phyloP scores from a whole-genome alignment of 2,329 filamentous ascomycete genomes.

The Cladophialophora immunda region DNA sequence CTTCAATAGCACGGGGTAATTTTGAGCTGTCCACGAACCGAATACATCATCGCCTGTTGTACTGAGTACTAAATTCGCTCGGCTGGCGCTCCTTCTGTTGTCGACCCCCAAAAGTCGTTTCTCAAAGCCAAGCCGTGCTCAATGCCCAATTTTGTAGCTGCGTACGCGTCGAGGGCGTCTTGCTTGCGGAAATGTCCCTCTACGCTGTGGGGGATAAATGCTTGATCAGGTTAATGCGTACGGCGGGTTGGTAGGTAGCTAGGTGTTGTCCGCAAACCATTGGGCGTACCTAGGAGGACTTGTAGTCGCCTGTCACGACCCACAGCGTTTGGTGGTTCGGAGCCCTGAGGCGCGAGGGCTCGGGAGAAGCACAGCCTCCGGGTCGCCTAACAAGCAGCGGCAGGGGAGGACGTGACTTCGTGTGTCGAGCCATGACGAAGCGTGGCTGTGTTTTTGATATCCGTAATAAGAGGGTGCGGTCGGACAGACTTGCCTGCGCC shows the following conservation, averaged over 20 bases:
- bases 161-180: background rate
- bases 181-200: background rate
- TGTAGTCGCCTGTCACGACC: background rate
- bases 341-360: background rate
- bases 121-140: background rate
- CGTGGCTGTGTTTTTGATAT: constrained; percentile 19
- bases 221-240: background rate
- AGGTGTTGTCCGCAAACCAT: no score
- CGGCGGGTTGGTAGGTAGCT: background rate
- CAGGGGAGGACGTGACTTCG: background rate
- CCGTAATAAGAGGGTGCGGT: constrained; percentile 9
- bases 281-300: no score
- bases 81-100: background rate
- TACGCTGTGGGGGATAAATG: background rate
- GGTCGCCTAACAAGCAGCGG: constrained; percentile 11
- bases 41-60: background rate
- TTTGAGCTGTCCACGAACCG: background rate
- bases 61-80: background rate
- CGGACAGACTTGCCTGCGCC: background rate
- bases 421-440: background rate
- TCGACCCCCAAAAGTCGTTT: background rate
- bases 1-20: constrained; percentile 52
- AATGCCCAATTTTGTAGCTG: background rate
- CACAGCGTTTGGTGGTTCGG: background rate
- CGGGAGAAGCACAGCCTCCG: background rate